phyloP scores from a whole-genome alignment of 2,329 filamentous ascomycete species.

The Alternaria ventricosa region DNA sequence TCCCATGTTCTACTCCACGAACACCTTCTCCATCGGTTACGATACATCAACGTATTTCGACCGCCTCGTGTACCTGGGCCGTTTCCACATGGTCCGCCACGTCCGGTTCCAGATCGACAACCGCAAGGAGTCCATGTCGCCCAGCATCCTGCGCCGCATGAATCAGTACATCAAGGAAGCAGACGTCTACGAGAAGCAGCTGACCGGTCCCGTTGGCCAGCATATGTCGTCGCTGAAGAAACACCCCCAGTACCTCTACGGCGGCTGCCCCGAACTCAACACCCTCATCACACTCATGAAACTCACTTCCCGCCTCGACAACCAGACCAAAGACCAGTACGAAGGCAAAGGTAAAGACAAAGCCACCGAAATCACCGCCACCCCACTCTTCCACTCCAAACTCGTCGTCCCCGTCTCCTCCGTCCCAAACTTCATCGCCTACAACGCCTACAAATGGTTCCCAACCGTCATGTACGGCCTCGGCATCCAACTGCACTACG shows the following conservation, averaged over 20 bases:
- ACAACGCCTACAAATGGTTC: slow-evolving; percentile 21
- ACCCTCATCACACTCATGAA: slow-evolving; percentile 22
- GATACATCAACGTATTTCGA: slow-evolving; percentile 29
- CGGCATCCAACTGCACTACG: slow-evolving; percentile 21
- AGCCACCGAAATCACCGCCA: not conserved
- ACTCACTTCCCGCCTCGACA: slow-evolving; percentile 9
- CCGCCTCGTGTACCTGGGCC: slow-evolving; percentile 19
- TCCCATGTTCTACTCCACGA: slow-evolving; percentile 27
- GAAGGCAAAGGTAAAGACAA: not conserved
- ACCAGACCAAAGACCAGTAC: not conserved
- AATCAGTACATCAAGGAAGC: slow-evolving; percentile 15
- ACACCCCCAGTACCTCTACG: slow-evolving; percentile 2
- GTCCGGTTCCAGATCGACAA: slow-evolving; percentile 18
- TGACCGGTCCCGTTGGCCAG: not conserved
- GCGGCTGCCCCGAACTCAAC: slow-evolving; percentile 14
- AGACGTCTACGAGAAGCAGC: slow-evolving; percentile 9
- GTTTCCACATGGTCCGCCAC: slow-evolving; percentile 28
- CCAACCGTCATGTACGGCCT: slow-evolving; percentile 16
- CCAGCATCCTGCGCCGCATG: slow-evolving; percentile 12
- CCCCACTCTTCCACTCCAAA: slow-evolving; percentile 3
- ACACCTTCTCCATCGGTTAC: slow-evolving; percentile 20
- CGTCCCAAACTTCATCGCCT: slow-evolving; percentile 9
- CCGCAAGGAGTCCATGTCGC: not conserved
- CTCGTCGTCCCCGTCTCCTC: slow-evolving; percentile 22
- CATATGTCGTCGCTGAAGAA: not conserved